These are phyloP conservation scores for Pisolithus microcarpus DNA, from an alignment of 768 basidiomycete species.

Conservation along the genomic window DNA sequence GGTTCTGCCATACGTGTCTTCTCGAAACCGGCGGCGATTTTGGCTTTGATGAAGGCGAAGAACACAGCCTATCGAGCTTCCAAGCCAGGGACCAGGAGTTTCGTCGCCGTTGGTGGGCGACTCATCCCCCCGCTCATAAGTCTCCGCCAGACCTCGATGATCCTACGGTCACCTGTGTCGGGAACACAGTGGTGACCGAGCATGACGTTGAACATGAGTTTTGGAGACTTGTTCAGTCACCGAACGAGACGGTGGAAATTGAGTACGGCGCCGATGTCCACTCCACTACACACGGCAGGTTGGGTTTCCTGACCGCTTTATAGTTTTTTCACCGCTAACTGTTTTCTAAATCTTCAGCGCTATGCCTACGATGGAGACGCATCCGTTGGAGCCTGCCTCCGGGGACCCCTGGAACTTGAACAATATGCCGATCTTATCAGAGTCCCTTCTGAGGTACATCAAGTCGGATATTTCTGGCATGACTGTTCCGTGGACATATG, in stretches of 20 bases:
- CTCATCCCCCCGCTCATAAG: constrained; percentile 51
- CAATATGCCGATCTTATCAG: constrained; percentile 88
- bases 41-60: constrained; percentile 97
- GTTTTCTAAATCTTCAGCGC: constrained; percentile 44
- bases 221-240: constrained; percentile 91
- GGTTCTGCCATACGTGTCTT: constrained; percentile 92
- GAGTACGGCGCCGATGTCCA: constrained; percentile 99
- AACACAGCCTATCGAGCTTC: constrained; percentile 87
- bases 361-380: constrained; percentile 92
- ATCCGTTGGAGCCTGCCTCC: constrained; percentile 80
- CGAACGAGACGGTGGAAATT: constrained; percentile 88
- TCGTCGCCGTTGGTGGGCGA: constrained; percentile 79
- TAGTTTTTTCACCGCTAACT: constrained; percentile 21
- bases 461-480: constrained; percentile 99
- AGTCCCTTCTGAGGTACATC: constrained; percentile 93
- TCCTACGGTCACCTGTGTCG: constrained; percentile 48
- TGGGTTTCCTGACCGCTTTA: constrained; percentile 19
- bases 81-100: constrained; percentile 89
- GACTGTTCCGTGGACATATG: constrained; percentile 99
- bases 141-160: constrained; percentile 35
- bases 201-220: constrained; percentile 92
- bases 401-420: constrained; percentile 97
- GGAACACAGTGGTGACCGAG: constrained; percentile 69
- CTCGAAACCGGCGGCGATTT: constrained; percentile 91
- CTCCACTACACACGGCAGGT: constrained; percentile 97